A percentile compares a stretch with the other conserved stretches of the same genome.
Conservation (phyloP, 768 basidiomycete genomes). For the Termitomyces sp. region DNA sequence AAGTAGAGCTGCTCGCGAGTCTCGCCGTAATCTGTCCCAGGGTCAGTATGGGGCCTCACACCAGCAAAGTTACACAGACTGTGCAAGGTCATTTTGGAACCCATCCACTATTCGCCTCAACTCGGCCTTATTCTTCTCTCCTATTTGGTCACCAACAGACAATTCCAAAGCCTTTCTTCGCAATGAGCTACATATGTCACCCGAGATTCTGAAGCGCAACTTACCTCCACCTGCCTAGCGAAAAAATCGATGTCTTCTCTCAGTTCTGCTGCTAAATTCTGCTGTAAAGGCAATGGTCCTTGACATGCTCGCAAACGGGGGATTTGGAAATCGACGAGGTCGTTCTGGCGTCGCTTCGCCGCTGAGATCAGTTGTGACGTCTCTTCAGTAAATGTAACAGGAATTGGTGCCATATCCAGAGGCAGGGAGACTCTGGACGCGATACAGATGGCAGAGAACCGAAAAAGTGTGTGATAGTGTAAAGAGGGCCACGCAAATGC, state of each 20-base stretch:
- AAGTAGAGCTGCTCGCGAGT: constrained; percentile 66
- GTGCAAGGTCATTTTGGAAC: constrained; percentile 41
- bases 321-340: constrained; percentile 69
- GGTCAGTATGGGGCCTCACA: not conserved
- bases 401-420: constrained; percentile 60
- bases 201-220: constrained; percentile 5
- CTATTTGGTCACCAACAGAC: constrained; percentile 69
- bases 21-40: constrained; percentile 49
- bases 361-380: constrained; percentile 46
- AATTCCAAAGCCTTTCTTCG: constrained; percentile 57
- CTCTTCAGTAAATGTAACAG: constrained; percentile 49
- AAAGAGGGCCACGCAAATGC: not conserved
- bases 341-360: constrained; percentile 53
- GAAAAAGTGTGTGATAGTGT: not conserved
- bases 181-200: constrained; percentile 13
- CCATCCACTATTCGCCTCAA: constrained; percentile 48
- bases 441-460: not conserved
- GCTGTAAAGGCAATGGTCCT: constrained; percentile 69
- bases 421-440: not conserved
- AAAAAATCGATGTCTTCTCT: constrained; percentile 70
- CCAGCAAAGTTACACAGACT: constrained; percentile 33
- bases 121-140: constrained; percentile 46
- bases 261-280: constrained; percentile 70
- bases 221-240: constrained; percentile 65
- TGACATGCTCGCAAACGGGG: constrained; percentile 67